These are phyloP conservation scores for Paramecium sonneborni DNA, from an alignment of 73 alveolate genomes.

Conservation along the genomic window DNA sequence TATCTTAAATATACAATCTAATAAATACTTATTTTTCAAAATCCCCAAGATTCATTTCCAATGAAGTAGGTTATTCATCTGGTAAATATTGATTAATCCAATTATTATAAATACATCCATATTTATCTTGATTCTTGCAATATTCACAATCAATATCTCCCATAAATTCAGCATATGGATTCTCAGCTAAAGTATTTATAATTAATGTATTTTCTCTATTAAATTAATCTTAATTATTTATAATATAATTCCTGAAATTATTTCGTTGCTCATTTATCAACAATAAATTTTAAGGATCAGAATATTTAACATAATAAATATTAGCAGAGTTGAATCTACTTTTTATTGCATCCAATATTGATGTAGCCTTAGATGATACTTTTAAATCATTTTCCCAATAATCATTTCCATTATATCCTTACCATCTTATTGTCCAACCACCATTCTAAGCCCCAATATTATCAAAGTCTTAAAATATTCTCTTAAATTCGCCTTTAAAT, in stretches of 20 bases:
- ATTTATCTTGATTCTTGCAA: constrained; percentile 31
- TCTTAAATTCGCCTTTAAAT: neutral
- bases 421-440: constrained; percentile 73
- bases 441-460: constrained; percentile 75
- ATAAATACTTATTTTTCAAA: constrained; percentile 6
- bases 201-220: constrained; percentile 59
- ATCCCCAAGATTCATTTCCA: constrained; percentile 37
- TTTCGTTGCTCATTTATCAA: constrained; percentile 26
- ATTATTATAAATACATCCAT: constrained; percentile 67
- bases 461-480: constrained; percentile 62
- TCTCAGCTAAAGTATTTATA: constrained; percentile 55
- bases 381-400: constrained; percentile 63
- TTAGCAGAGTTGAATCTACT: neutral
- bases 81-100: constrained; percentile 63
- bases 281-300: neutral
- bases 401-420: constrained; percentile 68
- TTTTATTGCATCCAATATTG: constrained; percentile 56
- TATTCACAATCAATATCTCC: constrained; percentile 67
- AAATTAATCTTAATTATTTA: neutral
- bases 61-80: constrained; percentile 14
- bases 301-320: constrained; percentile 18
- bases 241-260: neutral
- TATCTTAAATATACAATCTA: neutral
- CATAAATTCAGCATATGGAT: constrained; percentile 73
- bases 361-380: constrained; percentile 37